phyloP scores from a whole-genome alignment of 208 protist genomes.

The Naegleria lovaniensis region DNA sequence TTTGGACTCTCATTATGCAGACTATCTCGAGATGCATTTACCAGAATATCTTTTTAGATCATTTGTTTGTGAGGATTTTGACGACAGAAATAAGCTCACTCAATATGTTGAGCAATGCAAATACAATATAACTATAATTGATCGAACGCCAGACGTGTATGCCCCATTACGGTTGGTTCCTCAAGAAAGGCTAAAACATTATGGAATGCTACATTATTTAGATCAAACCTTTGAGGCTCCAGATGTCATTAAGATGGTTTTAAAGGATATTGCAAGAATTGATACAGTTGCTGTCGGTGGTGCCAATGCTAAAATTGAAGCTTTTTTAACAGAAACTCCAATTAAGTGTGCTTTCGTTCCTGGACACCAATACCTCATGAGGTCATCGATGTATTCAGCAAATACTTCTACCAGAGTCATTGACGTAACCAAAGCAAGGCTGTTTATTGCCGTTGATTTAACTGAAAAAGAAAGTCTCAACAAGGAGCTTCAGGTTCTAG shows the following conservation, averaged over 20 bases:
- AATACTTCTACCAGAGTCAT: background rate
- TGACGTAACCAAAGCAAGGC: background rate
- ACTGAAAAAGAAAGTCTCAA: background rate
- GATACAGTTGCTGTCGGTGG: background rate
- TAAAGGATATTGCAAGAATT: background rate
- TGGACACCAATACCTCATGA: background rate
- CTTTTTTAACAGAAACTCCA: background rate
- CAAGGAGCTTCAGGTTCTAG: background rate
- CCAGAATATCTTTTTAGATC: background rate
- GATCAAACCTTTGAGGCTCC: constrained; percentile 27
- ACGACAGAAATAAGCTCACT: background rate
- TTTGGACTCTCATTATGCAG: background rate
- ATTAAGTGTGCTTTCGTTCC: background rate
- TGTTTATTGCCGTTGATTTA: background rate
- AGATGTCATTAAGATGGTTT: background rate
- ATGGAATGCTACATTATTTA: background rate
- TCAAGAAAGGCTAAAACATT: background rate
- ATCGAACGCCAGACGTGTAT: background rate
- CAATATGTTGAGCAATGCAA: background rate
- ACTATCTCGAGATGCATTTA: background rate
- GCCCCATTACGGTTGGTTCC: background rate
- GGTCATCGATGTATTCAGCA: background rate
- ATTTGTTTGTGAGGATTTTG: background rate
- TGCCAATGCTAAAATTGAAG: background rate
- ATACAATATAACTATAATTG: background rate